Percentiles rank a stretch among this genome's conserved stretches.
Conservation (phyloP, 1,284 basidiomycete genomes). For the Boletus nobilissimus region DNA sequence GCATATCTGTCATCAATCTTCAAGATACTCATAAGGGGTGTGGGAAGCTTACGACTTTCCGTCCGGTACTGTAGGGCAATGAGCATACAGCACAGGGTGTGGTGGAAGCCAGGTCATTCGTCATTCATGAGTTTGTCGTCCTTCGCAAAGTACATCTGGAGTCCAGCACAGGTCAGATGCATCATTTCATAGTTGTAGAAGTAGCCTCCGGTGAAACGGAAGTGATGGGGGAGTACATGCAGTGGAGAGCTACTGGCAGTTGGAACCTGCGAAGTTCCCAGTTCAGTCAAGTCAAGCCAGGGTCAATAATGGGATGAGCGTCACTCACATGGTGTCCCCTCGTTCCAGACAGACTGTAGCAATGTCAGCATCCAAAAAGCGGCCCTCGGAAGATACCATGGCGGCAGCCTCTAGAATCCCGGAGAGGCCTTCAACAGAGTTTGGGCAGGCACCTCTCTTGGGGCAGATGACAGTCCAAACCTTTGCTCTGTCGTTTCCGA, state of each 20-base stretch:
- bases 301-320: background rate
- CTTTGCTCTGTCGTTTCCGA: background rate
- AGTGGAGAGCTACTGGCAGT: background rate
- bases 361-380: background rate
- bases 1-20: background rate
- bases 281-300: background rate
- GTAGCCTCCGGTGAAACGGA: background rate
- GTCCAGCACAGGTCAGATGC: background rate
- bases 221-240: background rate
- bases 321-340: background rate
- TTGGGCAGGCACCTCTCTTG: background rate
- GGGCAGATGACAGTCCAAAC: background rate
- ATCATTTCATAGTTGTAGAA: background rate
- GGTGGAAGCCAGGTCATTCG: background rate
- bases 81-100: background rate
- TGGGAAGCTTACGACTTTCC: background rate
- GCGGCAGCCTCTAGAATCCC: fast-evolving
- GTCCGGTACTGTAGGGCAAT: background rate
- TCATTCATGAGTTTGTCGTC: background rate
- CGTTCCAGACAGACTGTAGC: background rate
- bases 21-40: background rate
- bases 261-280: background rate
- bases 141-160: background rate
- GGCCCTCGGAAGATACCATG: background rate
- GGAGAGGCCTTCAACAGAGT: background rate